Conservation (phyloP, 306 rosid species). For the Delonix regia region DNA sequence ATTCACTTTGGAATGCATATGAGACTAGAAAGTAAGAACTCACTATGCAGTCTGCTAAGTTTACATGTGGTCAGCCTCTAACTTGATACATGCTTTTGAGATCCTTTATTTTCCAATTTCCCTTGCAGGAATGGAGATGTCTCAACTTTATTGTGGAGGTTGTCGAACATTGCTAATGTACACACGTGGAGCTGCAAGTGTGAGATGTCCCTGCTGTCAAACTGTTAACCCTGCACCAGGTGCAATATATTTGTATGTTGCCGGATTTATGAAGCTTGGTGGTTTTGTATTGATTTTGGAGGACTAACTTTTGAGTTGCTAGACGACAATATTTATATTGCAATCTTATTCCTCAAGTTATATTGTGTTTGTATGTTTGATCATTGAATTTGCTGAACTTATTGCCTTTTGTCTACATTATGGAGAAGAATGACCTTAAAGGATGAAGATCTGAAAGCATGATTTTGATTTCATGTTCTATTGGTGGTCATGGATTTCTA, state of each 20-base stretch:
- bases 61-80: neutral
- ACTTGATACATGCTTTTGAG: slow-evolving; percentile 2
- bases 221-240: slow-evolving; percentile 91
- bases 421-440: neutral
- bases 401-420: neutral
- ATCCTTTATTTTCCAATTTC: slow-evolving; percentile 17
- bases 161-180: slow-evolving; percentile 95
- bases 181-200: slow-evolving; percentile 91
- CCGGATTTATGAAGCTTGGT: slow-evolving; percentile 15
- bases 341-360: slow-evolving; percentile 22
- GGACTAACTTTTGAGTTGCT: slow-evolving; percentile 8
- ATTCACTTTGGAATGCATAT: slow-evolving; percentile 11
- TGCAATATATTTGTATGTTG: slow-evolving; percentile 36
- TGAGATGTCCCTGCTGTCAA: slow-evolving; percentile 95
- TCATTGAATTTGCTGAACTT: slow-evolving; percentile 15
- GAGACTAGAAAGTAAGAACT: slow-evolving; percentile 24
- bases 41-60: neutral
- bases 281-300: slow-evolving; percentile 25
- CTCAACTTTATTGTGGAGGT: slow-evolving; percentile 95
- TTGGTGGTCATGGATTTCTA: neutral
- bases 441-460: slow-evolving; percentile 1
- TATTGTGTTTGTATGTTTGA: slow-evolving; percentile 31
- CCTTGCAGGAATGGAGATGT: slow-evolving; percentile 84
- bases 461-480: neutral
- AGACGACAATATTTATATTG: neutral